These are phyloP conservation scores for Aspergillus brunneoviolaceus DNA, from an alignment of 2,329 filamentous ascomycete species.

Conservation along the genomic window DNA sequence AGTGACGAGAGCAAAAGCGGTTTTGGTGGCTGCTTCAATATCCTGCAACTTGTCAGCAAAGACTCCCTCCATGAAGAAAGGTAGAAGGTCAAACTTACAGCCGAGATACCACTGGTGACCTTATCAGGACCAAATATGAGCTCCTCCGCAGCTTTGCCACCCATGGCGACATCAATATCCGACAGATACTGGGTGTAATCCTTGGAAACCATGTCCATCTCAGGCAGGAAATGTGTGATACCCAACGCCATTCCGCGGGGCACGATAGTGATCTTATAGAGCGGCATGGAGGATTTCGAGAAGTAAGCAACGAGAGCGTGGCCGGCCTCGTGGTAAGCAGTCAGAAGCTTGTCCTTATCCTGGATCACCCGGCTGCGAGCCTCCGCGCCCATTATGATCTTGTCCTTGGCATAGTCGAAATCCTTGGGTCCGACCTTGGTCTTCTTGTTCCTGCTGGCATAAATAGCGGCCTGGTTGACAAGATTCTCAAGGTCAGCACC, in stretches of 20 bases:
- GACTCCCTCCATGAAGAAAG: neutral
- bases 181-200: slow-evolving; percentile 82
- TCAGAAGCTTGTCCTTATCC: slow-evolving; percentile 90
- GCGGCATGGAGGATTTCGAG: slow-evolving; percentile 68
- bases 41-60: slow-evolving; percentile 56
- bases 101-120: slow-evolving; percentile 83
- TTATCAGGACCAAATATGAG: slow-evolving; percentile 88
- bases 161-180: slow-evolving; percentile 75
- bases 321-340: slow-evolving; percentile 94
- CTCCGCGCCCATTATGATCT: slow-evolving; percentile 95
- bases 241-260: slow-evolving; percentile 84
- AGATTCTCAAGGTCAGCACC: slow-evolving; percentile 96
- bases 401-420: slow-evolving; percentile 97
- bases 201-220: slow-evolving; percentile 88
- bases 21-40: slow-evolving; percentile 74
- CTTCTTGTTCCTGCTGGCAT: slow-evolving; percentile 84
- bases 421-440: slow-evolving; percentile 72
- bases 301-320: slow-evolving; percentile 90
- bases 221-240: slow-evolving; percentile 81
- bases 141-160: slow-evolving; percentile 85
- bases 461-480: slow-evolving; percentile 92
- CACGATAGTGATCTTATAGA: slow-evolving; percentile 98
- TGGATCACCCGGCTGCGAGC: slow-evolving; percentile 85
- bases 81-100: slow-evolving; percentile 53
- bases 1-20: slow-evolving; percentile 86